Base-by-base conservation (phyloP, 2,329 filamentous ascomycete genomes). In the Penicillium brevicompactum region DNA sequence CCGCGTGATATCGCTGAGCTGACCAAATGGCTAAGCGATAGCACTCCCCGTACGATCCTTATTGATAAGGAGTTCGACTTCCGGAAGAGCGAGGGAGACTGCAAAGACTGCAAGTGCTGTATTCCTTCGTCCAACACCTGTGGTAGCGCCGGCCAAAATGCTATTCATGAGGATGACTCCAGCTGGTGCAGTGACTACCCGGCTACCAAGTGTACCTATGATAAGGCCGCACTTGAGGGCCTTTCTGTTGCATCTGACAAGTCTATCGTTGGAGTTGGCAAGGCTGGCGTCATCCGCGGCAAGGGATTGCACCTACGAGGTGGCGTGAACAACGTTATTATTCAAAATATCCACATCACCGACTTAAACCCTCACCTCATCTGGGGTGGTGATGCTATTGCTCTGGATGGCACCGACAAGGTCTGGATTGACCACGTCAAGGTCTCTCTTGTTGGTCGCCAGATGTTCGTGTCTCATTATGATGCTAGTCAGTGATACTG, bases 351-450 rank as follows among this genome's bases (percentile, higher is more conserved):
- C 49, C 75, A 80, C 59, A 78, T 84, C 65, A 82, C 80, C 42
- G 72, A 72, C 38, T 56, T 76, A 27, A 84, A 84, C 73, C 82
- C 82, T 2, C 65, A 80, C 66, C 81, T 82, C 60, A 80, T 84
- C 60, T 84, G 82, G 82, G 82, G 82, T 53, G 82, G 82, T 51
- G 82, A 84, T 70, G 82, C 78, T 34, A 82, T 84, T 66, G 80
- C 78, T 14, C 68, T 84, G 6, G 74, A 80, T 49, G 74, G 74
- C 40, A 70, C 76, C 4, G 61, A 67, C 44, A 61, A 64, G 41
- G 48, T 74, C 61, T 81, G 80, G 78, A 77, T 81, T 59, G 80
- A 81, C 66, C 78, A 81, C 51, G 76, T 79, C 51, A 80, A 67
- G 50, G 57, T 67, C 27, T 63, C 58, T 37, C 67, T 76, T 18